Base-by-base conservation (phyloP, 345 rosid genomes). In the Cardamine chenopodiifolia region DNA sequence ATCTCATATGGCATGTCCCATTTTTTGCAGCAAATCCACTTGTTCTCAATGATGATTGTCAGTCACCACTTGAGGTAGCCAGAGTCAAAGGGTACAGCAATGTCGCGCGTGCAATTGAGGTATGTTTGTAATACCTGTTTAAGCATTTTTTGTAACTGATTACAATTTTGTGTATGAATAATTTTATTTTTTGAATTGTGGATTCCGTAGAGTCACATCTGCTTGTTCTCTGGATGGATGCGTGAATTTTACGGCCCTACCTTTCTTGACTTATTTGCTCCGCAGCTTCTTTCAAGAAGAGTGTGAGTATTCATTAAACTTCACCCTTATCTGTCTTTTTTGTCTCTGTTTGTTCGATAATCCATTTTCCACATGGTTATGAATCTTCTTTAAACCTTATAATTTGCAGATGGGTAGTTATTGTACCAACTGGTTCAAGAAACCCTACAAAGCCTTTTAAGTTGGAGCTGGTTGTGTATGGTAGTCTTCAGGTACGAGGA, bases 141-240 rank as follows among this genome's bases (percentile, higher is more conserved):
- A 3, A 7, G 34, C 31, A 6, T 62, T 19, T 18, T 0, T 20
- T 61, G 29, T 62, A 18, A 11, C 7, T 26, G 54, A 35, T 45
- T 10, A 0, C 57, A 5, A 25, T 1, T 56, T 64, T 32, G 63
- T 68, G 48, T 35, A 9, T 62, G 32, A 22, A 10, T 12, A 35
- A 50, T 3, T 7, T 34, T 64, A 50, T 3, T 7, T 34, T 65
- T 55, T n/a, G 3, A 32, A 7, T 35, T n/a, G 22, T 47, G 52
- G 65, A 40, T 66, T 48, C 13, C 86, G 71, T 82, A 96, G 98
- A 77, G 57, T 68, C 91, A 90, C 44, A 82, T 90, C 68, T 89
- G 89, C 80, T 84, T 92, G 57, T 96, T 92, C 84, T 86, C 98
- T 77, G 99, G 97, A 18, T 92, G 92, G 96, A 47, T 92, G 96